phyloP scores from a whole-genome alignment of 108 stramenopile genomes.

The Nitzschia putrida region DNA sequence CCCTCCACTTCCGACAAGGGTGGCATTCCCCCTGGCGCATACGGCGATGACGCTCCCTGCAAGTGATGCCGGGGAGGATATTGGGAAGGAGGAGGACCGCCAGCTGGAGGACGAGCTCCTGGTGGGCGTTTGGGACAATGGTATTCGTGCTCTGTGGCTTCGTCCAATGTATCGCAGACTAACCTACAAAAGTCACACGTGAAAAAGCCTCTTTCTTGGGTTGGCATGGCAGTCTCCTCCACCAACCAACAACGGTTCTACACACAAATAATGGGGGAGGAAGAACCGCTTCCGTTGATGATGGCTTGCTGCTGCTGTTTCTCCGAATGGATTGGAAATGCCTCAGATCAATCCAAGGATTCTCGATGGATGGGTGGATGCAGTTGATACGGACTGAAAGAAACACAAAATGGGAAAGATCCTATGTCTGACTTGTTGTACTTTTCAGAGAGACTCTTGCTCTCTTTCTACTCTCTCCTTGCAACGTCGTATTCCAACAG shows the following conservation, averaged over 20 bases:
- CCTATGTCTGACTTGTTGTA: too few species aligned
- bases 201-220: slow-evolving; percentile 52
- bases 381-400: too few species aligned
- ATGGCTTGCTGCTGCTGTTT: neutral
- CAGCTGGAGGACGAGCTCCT: neutral
- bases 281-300: neutral
- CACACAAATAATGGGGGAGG: neutral
- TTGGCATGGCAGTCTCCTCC: slow-evolving; percentile 36
- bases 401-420: too few species aligned
- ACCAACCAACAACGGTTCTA: neutral
- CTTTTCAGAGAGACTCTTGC: too few species aligned
- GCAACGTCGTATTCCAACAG: too few species aligned
- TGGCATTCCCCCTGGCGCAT: slow-evolving; percentile 18
- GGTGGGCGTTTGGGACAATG: slow-evolving; percentile 25
- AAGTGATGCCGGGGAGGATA: slow-evolving; percentile 12
- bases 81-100: neutral
- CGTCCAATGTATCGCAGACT: slow-evolving; percentile 42
- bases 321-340: neutral
- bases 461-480: too few species aligned
- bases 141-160: slow-evolving; percentile 50
- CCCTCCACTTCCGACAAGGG: slow-evolving; percentile 25
- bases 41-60: slow-evolving; percentile 1
- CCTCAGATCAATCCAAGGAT: too few species aligned
- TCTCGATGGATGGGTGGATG: too few species aligned
- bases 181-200: slow-evolving; percentile 49